Conservation (phyloP, 2,329 filamentous ascomycete species). For the Claviceps arundinis region DNA sequence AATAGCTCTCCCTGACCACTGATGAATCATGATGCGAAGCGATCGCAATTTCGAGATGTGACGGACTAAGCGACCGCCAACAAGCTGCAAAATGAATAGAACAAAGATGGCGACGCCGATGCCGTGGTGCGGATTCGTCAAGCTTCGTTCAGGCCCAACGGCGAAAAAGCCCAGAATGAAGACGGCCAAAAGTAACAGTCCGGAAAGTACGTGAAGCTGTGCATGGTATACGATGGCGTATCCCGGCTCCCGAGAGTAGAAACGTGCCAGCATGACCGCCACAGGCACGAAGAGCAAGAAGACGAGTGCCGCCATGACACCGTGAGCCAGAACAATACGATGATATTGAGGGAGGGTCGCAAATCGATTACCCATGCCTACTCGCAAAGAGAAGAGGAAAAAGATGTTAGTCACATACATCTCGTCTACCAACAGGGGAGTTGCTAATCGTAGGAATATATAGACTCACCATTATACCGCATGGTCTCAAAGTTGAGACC, state of each 20-base stretch:
- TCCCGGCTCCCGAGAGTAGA: constrained; percentile 49
- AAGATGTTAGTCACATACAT: neutral
- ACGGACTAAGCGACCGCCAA: constrained; percentile 53
- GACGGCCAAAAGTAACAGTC: constrained; percentile 54
- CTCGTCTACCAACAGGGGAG: neutral
- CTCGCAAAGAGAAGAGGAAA: neutral
- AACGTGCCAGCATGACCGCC: constrained; percentile 62
- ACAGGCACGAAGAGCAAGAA: constrained; percentile 63
- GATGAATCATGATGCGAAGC: constrained; percentile 56
- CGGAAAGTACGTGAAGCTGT: constrained; percentile 57
- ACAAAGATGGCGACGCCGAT: constrained; percentile 71
- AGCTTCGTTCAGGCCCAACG: constrained; percentile 55
- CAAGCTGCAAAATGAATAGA: constrained; percentile 54
- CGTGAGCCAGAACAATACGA: constrained; percentile 56
- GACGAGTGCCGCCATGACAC: constrained; percentile 55
- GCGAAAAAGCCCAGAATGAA: constrained; percentile 68
- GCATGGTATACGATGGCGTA: constrained; percentile 56
- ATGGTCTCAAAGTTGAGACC: constrained; percentile 71
- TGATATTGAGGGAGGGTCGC: constrained; percentile 57
- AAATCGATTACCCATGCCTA: constrained; percentile 76
- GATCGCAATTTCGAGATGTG: constrained; percentile 36
- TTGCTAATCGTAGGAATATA: neutral
- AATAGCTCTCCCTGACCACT: constrained; percentile 71
- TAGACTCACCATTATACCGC: constrained; percentile 60
- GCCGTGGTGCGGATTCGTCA: constrained; percentile 75